A percentile compares a stretch with the other conserved stretches of the same genome.
Conservation (phyloP, 2,329 filamentous ascomycete species). For the Clathrospora elynae region DNA sequence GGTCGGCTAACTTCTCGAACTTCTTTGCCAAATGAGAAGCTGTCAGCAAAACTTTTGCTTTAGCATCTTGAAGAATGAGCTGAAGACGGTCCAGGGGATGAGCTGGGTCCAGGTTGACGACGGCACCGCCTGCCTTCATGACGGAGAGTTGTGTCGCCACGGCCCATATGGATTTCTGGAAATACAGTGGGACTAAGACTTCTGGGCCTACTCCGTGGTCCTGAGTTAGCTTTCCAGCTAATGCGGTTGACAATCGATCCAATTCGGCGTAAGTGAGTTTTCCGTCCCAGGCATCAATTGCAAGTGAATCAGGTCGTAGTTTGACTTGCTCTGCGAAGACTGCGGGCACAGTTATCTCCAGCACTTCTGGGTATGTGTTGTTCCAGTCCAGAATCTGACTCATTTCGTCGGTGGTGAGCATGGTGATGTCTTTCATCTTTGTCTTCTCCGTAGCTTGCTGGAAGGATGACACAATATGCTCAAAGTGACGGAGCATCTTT, state of each 20-base stretch:
- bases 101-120: background rate
- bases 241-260: background rate
- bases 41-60: background rate
- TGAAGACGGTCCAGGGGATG: background rate
- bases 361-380: background rate
- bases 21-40: background rate
- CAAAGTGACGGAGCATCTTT: conserved; percentile 1
- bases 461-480: conserved; percentile 1
- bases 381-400: conserved; percentile 1
- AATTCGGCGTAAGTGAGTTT: conserved; percentile 1
- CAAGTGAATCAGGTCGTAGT: conserved; percentile 1
- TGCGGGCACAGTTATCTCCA: background rate
- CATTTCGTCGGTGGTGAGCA: background rate
- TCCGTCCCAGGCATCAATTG: conserved; percentile 1
- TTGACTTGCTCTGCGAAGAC: background rate
- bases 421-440: conserved; percentile 1
- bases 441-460: conserved; percentile 1
- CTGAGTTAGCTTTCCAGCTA: background rate
- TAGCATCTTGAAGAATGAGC: background rate
- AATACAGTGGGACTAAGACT: background rate
- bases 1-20: background rate
- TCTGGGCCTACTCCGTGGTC: background rate
- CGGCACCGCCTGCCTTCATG: background rate
- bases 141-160: background rate
- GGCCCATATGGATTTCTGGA: conserved; percentile 1